Conservation (phyloP, 2,329 filamentous ascomycete species). For the Cryoendolithus antarcticus region DNA sequence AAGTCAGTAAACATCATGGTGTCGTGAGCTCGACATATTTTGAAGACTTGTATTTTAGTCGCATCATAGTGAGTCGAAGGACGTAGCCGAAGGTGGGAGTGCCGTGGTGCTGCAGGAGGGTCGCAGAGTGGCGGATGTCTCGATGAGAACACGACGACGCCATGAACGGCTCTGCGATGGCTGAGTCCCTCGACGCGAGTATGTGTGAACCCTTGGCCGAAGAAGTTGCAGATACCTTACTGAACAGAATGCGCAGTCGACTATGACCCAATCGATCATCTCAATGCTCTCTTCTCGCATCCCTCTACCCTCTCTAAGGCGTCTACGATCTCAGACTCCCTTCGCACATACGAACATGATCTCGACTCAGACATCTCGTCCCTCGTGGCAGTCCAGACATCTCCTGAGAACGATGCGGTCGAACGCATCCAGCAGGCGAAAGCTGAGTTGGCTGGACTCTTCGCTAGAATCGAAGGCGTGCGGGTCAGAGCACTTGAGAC, state of each 20-base stretch:
- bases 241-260: slow-evolving; percentile 41
- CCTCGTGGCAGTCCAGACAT: slow-evolving; percentile 64
- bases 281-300: slow-evolving; percentile 88
- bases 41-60: too few species aligned
- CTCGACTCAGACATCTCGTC: slow-evolving; percentile 65
- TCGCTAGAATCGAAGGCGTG: slow-evolving; percentile 89
- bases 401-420: slow-evolving; percentile 75
- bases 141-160: too few species aligned
- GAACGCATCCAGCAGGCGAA: slow-evolving; percentile 86
- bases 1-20: too few species aligned
- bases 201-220: too few species aligned
- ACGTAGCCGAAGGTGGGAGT: too few species aligned
- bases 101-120: too few species aligned
- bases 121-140: too few species aligned
- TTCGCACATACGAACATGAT: slow-evolving; percentile 67
- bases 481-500: slow-evolving; percentile 80
- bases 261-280: slow-evolving; percentile 84
- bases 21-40: too few species aligned
- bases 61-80: too few species aligned
- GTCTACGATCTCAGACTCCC: slow-evolving; percentile 56
- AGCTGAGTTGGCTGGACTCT: slow-evolving; percentile 75
- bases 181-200: too few species aligned
- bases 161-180: too few species aligned
- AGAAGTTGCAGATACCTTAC: not conserved
- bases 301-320: slow-evolving; percentile 73